Evolutionary conservation across 2,329 filamentous ascomycete genomes (phyloP), one percentile per base, ranked within the genome.

Genomic region (Penicillium carneum): DNA sequence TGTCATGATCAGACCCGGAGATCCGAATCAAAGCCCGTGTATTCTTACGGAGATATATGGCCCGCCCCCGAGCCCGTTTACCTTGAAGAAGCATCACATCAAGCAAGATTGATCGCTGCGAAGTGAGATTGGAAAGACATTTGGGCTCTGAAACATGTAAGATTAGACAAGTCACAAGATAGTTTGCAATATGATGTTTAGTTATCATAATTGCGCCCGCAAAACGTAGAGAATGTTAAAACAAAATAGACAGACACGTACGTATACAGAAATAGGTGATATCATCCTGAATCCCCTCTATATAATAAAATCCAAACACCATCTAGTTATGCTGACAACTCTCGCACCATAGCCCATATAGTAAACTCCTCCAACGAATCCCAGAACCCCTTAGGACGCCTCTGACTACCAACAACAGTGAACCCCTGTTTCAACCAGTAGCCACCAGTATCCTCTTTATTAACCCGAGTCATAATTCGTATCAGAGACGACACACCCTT

Each of bases 401-500:
- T 16, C 12, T 34, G 18, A 12, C 46, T 48, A 11, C 46, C 46
- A 48, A 48, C 31, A 20, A 48, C 46, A 10, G 31, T 23, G 31
- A 48, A 48, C 7, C 46, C 18, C 18, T 34, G 46, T 48, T 48
- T 34, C 3, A 48, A 2, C 45, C 45, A 48, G 29, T 48, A 48
- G n/a, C 9, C 3, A 34, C 31, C 46, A 23, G 11, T 34, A 1
- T 48, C 29, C 14, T 48, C 31, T 48, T 48, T 48, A 34, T 8
- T 10, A 34, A 16, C 7, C 18, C 31, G 18, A 48, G 18, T 34
- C 46, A 34, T 48, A 14, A 34, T 34, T 16, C 31, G 31, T 16
- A 48, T 1, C 16, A 18, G 29, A 20, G 46, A 14, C 3, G n/a
- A 20, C 11, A 2, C 5, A 33, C 20, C 11, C 2, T 33, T 33